These are phyloP conservation scores for Globisporangium paroecandrum DNA, from an alignment of 352 stramenopile genomes.

Conservation along the genomic window DNA sequence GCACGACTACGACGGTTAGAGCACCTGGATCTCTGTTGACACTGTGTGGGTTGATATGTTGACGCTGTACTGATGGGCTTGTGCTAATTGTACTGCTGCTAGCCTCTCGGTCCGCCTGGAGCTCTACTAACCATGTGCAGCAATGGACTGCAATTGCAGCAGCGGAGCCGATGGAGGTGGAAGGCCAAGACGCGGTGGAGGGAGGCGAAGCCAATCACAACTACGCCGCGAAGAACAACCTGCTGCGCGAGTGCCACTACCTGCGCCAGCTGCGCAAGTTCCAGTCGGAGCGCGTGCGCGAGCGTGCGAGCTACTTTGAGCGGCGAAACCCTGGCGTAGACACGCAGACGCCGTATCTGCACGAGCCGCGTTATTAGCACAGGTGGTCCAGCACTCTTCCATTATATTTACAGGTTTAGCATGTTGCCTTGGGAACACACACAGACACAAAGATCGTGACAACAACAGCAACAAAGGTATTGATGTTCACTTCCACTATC, in stretches of 20 bases:
- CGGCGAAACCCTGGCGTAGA: constrained; percentile 19
- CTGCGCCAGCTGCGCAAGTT: constrained; percentile 72
- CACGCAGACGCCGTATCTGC: constrained; percentile 18
- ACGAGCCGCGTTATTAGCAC: constrained; percentile 21
- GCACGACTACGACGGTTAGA: constrained; percentile 49
- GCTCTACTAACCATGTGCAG: neutral
- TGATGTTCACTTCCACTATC: neutral
- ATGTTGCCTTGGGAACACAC: neutral
- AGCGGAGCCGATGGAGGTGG: constrained; percentile 17
- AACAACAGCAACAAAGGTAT: neutral
- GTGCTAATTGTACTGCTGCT: neutral
- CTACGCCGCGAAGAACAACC: constrained; percentile 54
- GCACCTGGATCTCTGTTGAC: neutral
- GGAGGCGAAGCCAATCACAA: constrained; percentile 23
- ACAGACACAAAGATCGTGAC: neutral
- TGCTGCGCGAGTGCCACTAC: constrained; percentile 73
- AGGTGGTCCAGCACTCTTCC: neutral
- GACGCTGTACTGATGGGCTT: neutral
- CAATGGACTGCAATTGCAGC: neutral
- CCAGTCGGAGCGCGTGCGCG: constrained; percentile 49
- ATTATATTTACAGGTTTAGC: constrained; percentile 7
- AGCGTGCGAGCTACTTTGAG: constrained; percentile 44
- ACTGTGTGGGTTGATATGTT: neutral
- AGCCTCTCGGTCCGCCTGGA: constrained; percentile 14
- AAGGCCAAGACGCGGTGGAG: constrained; percentile 20